These are phyloP conservation scores for Auxenochlorella pyrenoidosa DNA, from an alignment of 139 green algal genomes.

Conservation along the genomic window DNA sequence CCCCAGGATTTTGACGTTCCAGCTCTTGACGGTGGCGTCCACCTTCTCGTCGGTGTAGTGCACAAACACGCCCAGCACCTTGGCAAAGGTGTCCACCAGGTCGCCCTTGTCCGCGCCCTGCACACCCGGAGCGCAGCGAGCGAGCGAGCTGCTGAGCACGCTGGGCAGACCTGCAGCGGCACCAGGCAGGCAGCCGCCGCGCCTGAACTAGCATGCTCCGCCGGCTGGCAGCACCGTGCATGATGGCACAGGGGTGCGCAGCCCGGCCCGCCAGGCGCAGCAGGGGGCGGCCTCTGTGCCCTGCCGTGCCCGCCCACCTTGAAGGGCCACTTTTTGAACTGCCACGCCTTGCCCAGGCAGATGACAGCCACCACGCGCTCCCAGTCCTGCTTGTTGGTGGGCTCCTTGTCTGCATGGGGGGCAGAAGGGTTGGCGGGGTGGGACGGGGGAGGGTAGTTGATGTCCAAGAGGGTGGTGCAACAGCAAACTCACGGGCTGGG, in stretches of 20 bases:
- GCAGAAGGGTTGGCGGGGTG: too few relatives aligned
- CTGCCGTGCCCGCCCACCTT: slow-evolving; percentile 45
- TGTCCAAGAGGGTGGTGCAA: too few relatives aligned
- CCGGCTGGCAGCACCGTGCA: too few relatives aligned
- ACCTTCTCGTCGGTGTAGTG: slow-evolving; percentile 59
- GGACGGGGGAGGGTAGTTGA: too few relatives aligned
- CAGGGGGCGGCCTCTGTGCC: too few relatives aligned
- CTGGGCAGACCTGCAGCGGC: too few relatives aligned
- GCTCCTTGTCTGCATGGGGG: slow-evolving; percentile 34
- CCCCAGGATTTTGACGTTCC: slow-evolving; percentile 59
- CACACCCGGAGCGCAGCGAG: background rate
- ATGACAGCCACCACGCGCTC: slow-evolving; percentile 76
- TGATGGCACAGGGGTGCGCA: too few relatives aligned
- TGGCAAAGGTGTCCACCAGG: slow-evolving; percentile 55
- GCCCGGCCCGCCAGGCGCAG: too few relatives aligned
- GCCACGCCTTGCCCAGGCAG: slow-evolving; percentile 72
- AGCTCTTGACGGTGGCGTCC: slow-evolving; percentile 47
- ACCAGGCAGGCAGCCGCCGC: too few relatives aligned
- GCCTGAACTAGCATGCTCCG: too few relatives aligned
- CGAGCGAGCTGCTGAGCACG: too few relatives aligned
- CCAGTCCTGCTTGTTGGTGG: slow-evolving; percentile 57
- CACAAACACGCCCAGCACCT: slow-evolving; percentile 49
- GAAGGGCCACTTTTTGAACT: slow-evolving; percentile 80
- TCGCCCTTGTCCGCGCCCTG: slow-evolving; percentile 51
- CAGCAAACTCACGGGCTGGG: too few relatives aligned